These are phyloP conservation scores for Sonneratia caseolaris DNA, from an alignment of 345 rosid genomes.

Conservation along the genomic window DNA sequence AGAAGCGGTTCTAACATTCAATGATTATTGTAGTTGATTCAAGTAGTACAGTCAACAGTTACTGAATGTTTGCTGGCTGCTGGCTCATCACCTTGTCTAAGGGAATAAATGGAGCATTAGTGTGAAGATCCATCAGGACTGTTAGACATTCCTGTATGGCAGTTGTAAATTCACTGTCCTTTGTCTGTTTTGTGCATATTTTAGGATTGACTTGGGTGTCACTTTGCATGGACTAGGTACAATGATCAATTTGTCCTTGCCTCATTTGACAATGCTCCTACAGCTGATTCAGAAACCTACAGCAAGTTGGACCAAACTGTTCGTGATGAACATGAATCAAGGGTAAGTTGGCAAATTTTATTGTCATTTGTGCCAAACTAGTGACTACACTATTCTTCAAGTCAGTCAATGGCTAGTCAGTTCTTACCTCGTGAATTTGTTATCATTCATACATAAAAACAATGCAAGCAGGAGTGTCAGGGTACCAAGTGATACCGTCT, in stretches of 20 bases:
- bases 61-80: neutral
- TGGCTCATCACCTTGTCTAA: neutral
- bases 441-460: neutral
- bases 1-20: too few species aligned
- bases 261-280: constrained; percentile 80
- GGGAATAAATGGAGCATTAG: neutral
- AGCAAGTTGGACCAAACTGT: constrained; percentile 53
- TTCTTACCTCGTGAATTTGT: neutral
- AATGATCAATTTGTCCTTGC: constrained; percentile 69
- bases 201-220: neutral
- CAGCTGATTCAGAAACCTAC: constrained; percentile 71
- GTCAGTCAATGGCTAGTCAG: neutral
- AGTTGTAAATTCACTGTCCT: neutral
- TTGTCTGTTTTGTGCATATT: neutral
- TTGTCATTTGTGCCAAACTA: neutral
- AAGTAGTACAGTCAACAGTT: neutral
- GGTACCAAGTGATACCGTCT: neutral
- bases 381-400: neutral
- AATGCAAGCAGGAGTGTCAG: neutral
- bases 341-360: constrained; percentile 34
- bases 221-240: constrained; percentile 35
- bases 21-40: neutral
- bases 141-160: neutral
- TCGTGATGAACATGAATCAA: constrained; percentile 78
- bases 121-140: neutral